A percentile compares a stretch with the other conserved stretches of the same genome.
Conservation (phyloP, 2,329 filamentous ascomycete species). For the Colletotrichum nymphaeae region DNA sequence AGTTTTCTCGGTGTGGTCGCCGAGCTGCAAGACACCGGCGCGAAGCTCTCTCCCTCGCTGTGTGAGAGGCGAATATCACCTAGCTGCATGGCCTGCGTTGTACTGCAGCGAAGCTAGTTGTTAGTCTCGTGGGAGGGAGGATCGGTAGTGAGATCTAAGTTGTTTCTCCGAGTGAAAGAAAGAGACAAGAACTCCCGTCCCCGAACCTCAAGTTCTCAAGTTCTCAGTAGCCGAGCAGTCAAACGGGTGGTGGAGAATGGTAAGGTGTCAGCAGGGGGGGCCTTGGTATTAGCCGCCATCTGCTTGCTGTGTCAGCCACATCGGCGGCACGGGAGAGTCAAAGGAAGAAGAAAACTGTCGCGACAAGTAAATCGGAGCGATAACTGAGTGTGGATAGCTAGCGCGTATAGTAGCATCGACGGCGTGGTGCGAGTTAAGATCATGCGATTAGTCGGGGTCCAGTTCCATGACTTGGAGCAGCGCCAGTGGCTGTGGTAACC, state of each 20-base stretch:
- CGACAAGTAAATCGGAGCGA: too few species aligned
- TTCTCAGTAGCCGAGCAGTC: neutral
- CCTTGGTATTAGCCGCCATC: neutral
- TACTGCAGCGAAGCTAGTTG: neutral
- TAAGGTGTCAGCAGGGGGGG: neutral
- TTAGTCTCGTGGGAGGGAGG: neutral
- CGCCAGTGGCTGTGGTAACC: neutral
- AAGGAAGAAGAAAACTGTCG: neutral
- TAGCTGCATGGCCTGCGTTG: conserved; percentile 24
- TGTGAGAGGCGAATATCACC: neutral
- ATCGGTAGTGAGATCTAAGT: neutral
- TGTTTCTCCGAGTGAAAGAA: neutral
- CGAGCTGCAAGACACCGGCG: conserved; percentile 1
- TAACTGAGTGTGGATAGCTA: neutral
- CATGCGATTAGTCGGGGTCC: neutral
- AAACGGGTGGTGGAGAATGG: neutral
- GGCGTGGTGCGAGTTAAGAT: neutral
- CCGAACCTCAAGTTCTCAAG: neutral
- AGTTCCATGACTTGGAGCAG: neutral
- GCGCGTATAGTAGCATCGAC: neutral
- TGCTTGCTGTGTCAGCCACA: neutral
- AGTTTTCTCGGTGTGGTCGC: neutral
- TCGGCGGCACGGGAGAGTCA: neutral
- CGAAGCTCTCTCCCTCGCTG: conserved; percentile 13
- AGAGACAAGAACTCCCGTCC: neutral